Evolutionary conservation across 805 yeast species (phyloP), one percentile per base, ranked within the genome.

Genomic region (Yarrowia sp.): DNA sequence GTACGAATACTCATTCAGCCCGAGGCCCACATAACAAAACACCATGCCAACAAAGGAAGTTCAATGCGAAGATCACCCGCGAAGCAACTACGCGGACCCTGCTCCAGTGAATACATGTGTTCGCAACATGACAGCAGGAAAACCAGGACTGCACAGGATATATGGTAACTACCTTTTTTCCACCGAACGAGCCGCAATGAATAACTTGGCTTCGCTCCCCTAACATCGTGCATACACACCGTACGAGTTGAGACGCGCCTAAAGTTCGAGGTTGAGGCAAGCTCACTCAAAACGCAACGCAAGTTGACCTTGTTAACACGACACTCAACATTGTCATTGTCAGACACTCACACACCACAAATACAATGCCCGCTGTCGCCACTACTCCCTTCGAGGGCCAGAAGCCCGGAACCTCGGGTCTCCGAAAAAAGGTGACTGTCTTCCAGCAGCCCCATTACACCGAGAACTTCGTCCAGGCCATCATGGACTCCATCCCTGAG

Each of bases 351-450:
- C 46, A 8, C 30, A 21, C 24, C 22, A 36, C 17, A 4, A 12
- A 30, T 38, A 33, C 49, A 58, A 58, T 58, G 63, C 49, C 63
- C 43, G 67, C 69, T 7, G 80, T 90, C 46, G 73, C 82, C 40
- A 92, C 98, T 22, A 85, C 82, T 12, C 86, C 97, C 0, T 93
- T 84, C 76, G 81, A 77, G 46, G 99, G 92, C 78, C 99, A 93
- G 76, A 95, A 92, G 75, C 98, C 99, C 12, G 99, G 99, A 38
- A 93, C 99, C 22, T 93, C 98, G 8, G 99, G 99, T 24, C 84
- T 93, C 56, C 85, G 99, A 73, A 93, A 93, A 81, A 92, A 88
- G 79, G 96, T 93, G 48, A 82, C 81, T 24, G 92, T 90, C 26
- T 93, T 93, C 79, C 85, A 90, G 77, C 86, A 85, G 71, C 79